Percentiles rank a stretch among this genome's conserved stretches.
These are phyloP conservation scores for Globisporangium uncinulatum DNA, from an alignment of 352 stramenopile species.

Conservation along the genomic window DNA sequence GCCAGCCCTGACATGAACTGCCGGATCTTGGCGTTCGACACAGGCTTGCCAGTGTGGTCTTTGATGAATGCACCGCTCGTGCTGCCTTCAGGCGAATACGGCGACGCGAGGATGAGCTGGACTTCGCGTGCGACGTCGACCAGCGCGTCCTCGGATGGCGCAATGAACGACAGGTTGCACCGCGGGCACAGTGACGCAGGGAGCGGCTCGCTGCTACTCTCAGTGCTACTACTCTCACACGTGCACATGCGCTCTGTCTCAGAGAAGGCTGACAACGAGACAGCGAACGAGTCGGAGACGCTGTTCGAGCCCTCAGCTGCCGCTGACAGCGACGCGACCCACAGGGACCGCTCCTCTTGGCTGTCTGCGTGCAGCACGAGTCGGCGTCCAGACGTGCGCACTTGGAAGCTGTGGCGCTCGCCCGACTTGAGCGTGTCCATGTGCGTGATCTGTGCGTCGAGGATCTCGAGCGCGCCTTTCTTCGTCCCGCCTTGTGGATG, in stretches of 20 bases:
- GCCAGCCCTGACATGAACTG: slow-evolving; percentile 77
- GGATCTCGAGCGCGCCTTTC: slow-evolving; percentile 69
- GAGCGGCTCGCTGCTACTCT: slow-evolving; percentile 11
- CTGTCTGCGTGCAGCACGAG: slow-evolving; percentile 79
- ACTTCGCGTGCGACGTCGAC: slow-evolving; percentile 73
- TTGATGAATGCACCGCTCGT: slow-evolving; percentile 71
- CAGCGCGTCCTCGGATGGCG: slow-evolving; percentile 67
- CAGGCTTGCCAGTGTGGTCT: slow-evolving; percentile 37
- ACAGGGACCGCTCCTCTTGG: slow-evolving; percentile 78
- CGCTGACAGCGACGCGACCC: slow-evolving; percentile 64
- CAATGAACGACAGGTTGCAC: slow-evolving; percentile 79
- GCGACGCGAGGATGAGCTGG: slow-evolving; percentile 75
- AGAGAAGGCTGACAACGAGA: slow-evolving; percentile 6
- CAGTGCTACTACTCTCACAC: slow-evolving; percentile 29
- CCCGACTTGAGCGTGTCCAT: slow-evolving; percentile 80
- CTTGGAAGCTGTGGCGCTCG: slow-evolving; percentile 76
- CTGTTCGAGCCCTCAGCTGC: slow-evolving; percentile 35
- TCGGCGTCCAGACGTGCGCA: slow-evolving; percentile 48
- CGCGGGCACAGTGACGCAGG: slow-evolving; percentile 31
- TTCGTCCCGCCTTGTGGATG: slow-evolving; percentile 67
- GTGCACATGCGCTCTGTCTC: slow-evolving; percentile 57
- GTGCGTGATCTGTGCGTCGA: slow-evolving; percentile 40
- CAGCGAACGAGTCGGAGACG: slow-evolving; percentile 13
- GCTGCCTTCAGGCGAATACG: slow-evolving; percentile 78
- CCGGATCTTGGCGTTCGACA: slow-evolving; percentile 48